Percentiles rank a stretch among this genome's conserved stretches.
These are phyloP conservation scores for Fusarium praegraminearum DNA, from an alignment of 2,329 filamentous ascomycete genomes.

Conservation along the genomic window DNA sequence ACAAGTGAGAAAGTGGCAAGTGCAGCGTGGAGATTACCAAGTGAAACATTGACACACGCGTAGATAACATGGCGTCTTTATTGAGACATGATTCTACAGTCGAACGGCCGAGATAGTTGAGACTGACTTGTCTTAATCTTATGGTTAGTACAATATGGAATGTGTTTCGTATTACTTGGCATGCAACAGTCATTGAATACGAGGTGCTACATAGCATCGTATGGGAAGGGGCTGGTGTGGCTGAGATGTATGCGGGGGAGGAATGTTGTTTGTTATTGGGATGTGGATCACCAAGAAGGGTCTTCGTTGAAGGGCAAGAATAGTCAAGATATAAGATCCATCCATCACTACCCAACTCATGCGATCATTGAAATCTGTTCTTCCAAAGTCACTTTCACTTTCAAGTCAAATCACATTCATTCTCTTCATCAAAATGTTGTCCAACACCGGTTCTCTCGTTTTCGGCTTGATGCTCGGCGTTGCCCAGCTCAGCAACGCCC, in stretches of 20 bases:
- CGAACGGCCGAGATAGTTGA: neutral
- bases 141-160: neutral
- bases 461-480: constrained; percentile 15
- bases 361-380: neutral
- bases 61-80: neutral
- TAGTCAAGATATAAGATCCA: neutral
- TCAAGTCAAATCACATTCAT: neutral
- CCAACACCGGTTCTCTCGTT: constrained; percentile 24
- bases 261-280: neutral
- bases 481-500: constrained; percentile 8
- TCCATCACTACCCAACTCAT: neutral
- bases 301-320: neutral
- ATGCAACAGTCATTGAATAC: neutral
- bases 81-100: neutral
- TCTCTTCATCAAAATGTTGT: constrained; percentile 4
- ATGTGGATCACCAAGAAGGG: neutral
- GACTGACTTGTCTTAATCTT: neutral
- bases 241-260: neutral
- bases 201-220: neutral
- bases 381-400: neutral
- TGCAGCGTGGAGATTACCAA: neutral
- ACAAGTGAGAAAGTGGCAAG: neutral
- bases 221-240: neutral
- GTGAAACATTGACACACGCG: neutral
- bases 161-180: neutral